Conservation (phyloP, 345 rosid species). For the Eucalyptus regnans region DNA sequence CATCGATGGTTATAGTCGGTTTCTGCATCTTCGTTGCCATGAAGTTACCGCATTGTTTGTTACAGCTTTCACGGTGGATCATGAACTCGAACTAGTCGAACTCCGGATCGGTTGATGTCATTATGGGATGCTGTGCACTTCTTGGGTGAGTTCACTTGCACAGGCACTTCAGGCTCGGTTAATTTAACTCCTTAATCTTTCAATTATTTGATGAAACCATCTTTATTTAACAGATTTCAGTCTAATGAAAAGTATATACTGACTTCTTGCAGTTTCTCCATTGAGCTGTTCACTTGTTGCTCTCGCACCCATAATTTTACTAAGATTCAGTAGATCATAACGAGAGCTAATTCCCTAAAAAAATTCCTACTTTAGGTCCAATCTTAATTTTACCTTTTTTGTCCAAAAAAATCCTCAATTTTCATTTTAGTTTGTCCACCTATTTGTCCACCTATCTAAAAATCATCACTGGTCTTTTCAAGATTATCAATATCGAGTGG, state of each 20-base stretch:
- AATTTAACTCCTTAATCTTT: neutral
- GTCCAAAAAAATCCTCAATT: neutral
- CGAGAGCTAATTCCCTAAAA: neutral
- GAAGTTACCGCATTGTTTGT: neutral
- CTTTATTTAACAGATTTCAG: neutral
- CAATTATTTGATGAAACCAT: neutral
- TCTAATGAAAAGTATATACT: neutral
- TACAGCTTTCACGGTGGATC: neutral
- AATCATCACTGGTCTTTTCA: neutral
- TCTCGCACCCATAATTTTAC: neutral
- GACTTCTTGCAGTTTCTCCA: neutral
- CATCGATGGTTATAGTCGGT: neutral
- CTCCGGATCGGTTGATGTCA: neutral
- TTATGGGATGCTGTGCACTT: neutral
- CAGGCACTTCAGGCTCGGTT: neutral
- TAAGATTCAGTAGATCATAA: neutral
- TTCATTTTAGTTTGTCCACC: neutral
- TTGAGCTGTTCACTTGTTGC: neutral
- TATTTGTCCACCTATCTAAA: neutral
- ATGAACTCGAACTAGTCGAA: neutral
- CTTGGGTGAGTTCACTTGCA: neutral
- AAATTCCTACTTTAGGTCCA: neutral
- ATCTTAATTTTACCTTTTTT: neutral
- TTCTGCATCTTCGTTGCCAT: neutral
- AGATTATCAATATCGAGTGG: neutral